Base-by-base conservation (phyloP, 1,139 yeast species). In the Lodderomyces margitis region DNA sequence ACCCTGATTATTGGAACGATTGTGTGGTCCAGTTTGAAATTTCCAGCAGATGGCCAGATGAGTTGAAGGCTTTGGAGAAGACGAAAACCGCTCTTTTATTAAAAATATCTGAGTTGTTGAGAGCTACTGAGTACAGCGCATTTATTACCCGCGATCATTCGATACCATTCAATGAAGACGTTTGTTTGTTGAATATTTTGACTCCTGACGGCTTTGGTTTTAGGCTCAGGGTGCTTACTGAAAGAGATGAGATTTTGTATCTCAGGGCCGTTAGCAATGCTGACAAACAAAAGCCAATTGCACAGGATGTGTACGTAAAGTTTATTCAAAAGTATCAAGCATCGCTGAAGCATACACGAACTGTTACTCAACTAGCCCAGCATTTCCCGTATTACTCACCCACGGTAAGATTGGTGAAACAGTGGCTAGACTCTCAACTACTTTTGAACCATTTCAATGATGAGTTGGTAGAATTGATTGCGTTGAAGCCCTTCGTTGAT, bases 1-100 rank as follows among this genome's bases (percentile, higher is more conserved):
- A 79, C 53, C 91, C 91, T 5, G 91, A 87, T 57, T 86, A 85
- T 53, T 80, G 87, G 71, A 87, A 86, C 51, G 89, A 85, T 39
- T 81, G 83, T 20, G 74, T 91, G 10, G 62, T 94, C 37, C 96
- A 89, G 61, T 88, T 94, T 61, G 98, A 94, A 65, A 71, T 87
- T 3, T 86, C 96, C 1, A 74, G 81, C n/a, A 81, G 82, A 60
- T 94, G 98, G 99, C 98, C 99, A 1, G 96, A 87, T 62, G 96
- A 92, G 59, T 60, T 88, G 4, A 68, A 74, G 28, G 91, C 97
- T 1, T 68, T 89, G 44, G 98, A 92, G 58, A 83, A 84, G 55
- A 86, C 96, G 14, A 94, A 94, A 58, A 77, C 92, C 30, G 98
- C 98, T 5, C 87, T 94, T 52, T 66, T 92, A 52, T 61, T 94